phyloP scores from a whole-genome alignment of 495 filamentous ascomycete genomes.

The Trichoderma virens region DNA sequence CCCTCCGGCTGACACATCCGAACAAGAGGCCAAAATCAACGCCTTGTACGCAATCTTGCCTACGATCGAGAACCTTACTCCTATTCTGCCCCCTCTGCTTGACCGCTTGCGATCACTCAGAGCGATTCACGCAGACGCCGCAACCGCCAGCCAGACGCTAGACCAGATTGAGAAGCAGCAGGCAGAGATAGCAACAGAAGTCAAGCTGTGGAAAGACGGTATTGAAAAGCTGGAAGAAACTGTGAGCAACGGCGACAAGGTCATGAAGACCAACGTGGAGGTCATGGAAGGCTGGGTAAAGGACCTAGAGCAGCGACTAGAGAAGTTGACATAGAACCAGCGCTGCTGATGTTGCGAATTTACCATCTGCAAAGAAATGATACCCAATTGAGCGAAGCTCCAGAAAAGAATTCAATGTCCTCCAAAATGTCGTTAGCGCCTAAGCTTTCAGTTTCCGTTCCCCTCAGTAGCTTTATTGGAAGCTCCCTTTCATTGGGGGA shows the following conservation, averaged over 20 bases:
- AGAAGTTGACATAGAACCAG: conserved; percentile 35
- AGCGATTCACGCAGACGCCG: conserved; percentile 79
- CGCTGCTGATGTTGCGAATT: conserved; percentile 15
- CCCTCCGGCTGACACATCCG: conserved; percentile 40
- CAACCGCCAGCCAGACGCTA: conserved; percentile 71
- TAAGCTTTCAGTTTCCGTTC: too few species aligned
- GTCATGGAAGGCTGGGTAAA: conserved; percentile 83
- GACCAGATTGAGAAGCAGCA: conserved; percentile 71
- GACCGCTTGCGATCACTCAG: conserved; percentile 79
- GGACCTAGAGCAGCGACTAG: conserved; percentile 71
- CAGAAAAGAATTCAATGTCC: neutral
- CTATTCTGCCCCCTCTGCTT: conserved; percentile 75
- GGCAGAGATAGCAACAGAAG: conserved; percentile 72
- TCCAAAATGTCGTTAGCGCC: neutral
- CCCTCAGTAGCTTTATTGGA: neutral
- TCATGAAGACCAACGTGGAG: conserved; percentile 69
- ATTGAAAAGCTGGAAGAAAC: conserved; percentile 70
- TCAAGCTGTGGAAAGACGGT: conserved; percentile 78
- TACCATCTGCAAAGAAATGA: conserved; percentile 19
- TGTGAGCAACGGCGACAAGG: conserved; percentile 57
- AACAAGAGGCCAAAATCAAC: conserved; percentile 79
- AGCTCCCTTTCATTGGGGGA: neutral
- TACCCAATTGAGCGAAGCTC: neutral
- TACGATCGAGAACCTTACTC: conserved; percentile 80
- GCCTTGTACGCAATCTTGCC: conserved; percentile 84